Evolutionary conservation across 345 rosid species (phyloP).

Genomic region (Eucalyptus pauciflora): DNA sequence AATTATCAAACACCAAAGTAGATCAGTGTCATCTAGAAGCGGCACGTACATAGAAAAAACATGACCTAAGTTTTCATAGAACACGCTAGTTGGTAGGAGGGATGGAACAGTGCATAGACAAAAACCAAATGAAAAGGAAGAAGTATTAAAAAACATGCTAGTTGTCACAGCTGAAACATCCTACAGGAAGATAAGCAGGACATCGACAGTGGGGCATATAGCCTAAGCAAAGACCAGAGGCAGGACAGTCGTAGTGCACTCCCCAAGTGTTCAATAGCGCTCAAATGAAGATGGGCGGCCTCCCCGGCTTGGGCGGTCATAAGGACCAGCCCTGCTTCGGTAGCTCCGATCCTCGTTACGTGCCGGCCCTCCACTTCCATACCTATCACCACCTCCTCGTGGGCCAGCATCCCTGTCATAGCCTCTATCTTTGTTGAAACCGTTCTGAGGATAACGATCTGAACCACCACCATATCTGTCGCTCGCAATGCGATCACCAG

Average conservation of each 20-base stretch:
- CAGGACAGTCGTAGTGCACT: not conserved
- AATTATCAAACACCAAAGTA: not conserved
- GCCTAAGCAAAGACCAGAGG: not conserved
- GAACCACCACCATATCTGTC: slow-evolving; percentile 61
- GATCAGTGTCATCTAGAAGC: not conserved
- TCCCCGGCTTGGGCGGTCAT: slow-evolving; percentile 70
- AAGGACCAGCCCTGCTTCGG: slow-evolving; percentile 65
- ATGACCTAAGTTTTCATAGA: not conserved
- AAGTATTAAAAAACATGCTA: not conserved
- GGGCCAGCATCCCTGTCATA: slow-evolving; percentile 62
- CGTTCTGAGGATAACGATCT: slow-evolving; percentile 61
- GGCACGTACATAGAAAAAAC: not conserved
- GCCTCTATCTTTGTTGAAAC: slow-evolving; percentile 63
- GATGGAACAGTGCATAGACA: not conserved
- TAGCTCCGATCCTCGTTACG: slow-evolving; percentile 60
- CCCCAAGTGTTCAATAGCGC: slow-evolving; percentile 32
- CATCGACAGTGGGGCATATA: not conserved
- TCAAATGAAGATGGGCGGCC: slow-evolving; percentile 66
- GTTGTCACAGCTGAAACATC: not conserved
- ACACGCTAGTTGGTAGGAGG: not conserved
- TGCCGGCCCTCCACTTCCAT: slow-evolving; percentile 61
- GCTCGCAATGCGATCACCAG: slow-evolving; percentile 60
- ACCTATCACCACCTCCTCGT: slow-evolving; percentile 58
- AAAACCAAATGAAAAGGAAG: not conserved
- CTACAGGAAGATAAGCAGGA: not conserved